A percentile compares a stretch with the other conserved stretches of the same genome.
Conservation (phyloP, 345 rosid genomes). For the Turnera subulata region DNA sequence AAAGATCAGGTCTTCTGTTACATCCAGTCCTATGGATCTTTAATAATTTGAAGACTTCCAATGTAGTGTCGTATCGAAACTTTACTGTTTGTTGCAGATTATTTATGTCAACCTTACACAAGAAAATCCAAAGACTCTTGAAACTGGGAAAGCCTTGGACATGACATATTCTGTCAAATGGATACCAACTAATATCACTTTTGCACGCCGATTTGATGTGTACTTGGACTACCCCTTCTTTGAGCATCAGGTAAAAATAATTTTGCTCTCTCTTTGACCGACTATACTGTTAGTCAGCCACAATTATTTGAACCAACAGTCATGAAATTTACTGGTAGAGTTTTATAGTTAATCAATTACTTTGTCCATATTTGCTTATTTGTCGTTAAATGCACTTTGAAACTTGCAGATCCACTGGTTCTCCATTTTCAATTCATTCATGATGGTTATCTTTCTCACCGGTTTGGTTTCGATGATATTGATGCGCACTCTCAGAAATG, state of each 20-base stretch:
- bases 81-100: constrained; percentile 44
- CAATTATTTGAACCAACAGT: no score
- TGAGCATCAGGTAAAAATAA: constrained; percentile 76
- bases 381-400: constrained; percentile 2
- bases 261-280: neutral
- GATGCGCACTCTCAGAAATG: constrained; percentile 94
- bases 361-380: constrained; percentile 3
- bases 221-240: constrained; percentile 92
- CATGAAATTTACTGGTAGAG: no score
- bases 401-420: constrained; percentile 87
- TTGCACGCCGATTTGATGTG: constrained; percentile 88
- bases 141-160: constrained; percentile 55
- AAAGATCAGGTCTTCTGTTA: constrained; percentile 70
- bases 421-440: constrained; percentile 93
- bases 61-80: constrained; percentile 5
- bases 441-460: constrained; percentile 97
- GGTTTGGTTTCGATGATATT: constrained; percentile 96
- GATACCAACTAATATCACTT: constrained; percentile 59
- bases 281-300: neutral
- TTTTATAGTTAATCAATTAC: no score
- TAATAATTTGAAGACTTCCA: neutral
- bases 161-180: constrained; percentile 89
- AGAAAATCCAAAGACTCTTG: constrained; percentile 71
- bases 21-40: constrained; percentile 1
- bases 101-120: constrained; percentile 85